A percentile compares a stretch with the other conserved stretches of the same genome.
These are phyloP conservation scores for Vigna nakashimae DNA, from an alignment of 306 rosid genomes.

Conservation along the genomic window DNA sequence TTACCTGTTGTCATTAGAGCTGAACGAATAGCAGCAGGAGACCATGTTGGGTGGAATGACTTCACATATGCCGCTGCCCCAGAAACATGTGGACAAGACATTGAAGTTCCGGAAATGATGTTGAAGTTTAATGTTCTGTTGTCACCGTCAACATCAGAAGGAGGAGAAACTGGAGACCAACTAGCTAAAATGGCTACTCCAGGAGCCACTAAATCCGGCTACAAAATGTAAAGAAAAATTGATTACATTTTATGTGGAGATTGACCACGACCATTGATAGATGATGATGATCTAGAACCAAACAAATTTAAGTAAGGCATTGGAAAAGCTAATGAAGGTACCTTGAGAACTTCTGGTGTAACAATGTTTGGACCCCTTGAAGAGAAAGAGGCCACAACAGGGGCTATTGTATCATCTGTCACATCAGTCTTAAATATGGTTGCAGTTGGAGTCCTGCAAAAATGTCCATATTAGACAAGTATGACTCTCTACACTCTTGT, in stretches of 20 bases:
- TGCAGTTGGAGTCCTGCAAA: constrained; percentile 40
- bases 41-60: constrained; percentile 49
- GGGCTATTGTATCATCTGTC: constrained; percentile 38
- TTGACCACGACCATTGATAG: neutral
- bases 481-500: neutral
- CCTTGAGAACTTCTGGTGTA: constrained; percentile 54
- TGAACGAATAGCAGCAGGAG: constrained; percentile 50
- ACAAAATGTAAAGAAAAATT: neutral
- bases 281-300: neutral
- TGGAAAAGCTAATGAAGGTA: constrained; percentile 1
- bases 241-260: neutral
- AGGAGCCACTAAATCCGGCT: constrained; percentile 53
- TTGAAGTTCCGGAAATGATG: constrained; percentile 53
- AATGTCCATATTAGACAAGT: neutral
- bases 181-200: constrained; percentile 56
- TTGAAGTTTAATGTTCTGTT: constrained; percentile 36
- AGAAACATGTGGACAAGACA: constrained; percentile 52
- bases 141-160: constrained; percentile 24
- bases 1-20: constrained; percentile 53
- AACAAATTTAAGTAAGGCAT: neutral
- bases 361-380: constrained; percentile 50
- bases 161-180: constrained; percentile 48
- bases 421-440: constrained; percentile 46
- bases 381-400: constrained; percentile 46
- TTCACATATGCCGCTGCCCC: constrained; percentile 47